Conservation (phyloP, 306 rosid genomes). For the Cucurbita maxima region DNA sequence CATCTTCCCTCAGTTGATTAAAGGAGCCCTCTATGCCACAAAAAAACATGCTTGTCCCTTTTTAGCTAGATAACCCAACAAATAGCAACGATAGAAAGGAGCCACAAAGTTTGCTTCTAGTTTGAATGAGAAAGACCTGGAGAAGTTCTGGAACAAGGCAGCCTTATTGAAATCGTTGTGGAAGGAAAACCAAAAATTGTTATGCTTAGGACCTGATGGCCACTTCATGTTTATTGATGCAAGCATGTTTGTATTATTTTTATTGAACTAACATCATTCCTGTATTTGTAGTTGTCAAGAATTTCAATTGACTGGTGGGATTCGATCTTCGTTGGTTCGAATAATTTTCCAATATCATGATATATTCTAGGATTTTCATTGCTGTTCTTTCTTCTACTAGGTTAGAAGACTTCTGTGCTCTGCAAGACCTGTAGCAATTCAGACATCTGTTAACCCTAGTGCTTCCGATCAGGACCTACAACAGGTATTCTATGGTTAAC, state of each 20-base stretch:
- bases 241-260: not conserved
- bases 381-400: conserved; percentile 27
- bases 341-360: not conserved
- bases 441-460: conserved; percentile 75
- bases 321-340: not conserved
- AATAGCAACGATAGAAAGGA: not conserved
- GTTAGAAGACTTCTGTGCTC: conserved; percentile 92
- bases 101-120: not conserved
- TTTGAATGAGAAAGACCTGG: not conserved
- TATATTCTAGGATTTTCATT: not conserved
- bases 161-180: not conserved
- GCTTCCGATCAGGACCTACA: conserved; percentile 94
- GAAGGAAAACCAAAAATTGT: not conserved
- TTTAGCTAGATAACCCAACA: not conserved
- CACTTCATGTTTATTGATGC: not conserved
- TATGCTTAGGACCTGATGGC: not conserved
- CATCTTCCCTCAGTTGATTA: not conserved
- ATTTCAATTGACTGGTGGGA: not conserved
- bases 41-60: not conserved
- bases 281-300: not conserved
- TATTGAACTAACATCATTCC: not conserved
- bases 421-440: conserved; percentile 91
- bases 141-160: not conserved
- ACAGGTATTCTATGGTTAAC: conserved; percentile 40
- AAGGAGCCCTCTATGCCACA: not conserved